Percentiles rank a stretch among this genome's conserved stretches.
These are phyloP conservation scores for Cladorrhinum samala DNA, from an alignment of 495 filamentous ascomycete genomes.

Conservation along the genomic window DNA sequence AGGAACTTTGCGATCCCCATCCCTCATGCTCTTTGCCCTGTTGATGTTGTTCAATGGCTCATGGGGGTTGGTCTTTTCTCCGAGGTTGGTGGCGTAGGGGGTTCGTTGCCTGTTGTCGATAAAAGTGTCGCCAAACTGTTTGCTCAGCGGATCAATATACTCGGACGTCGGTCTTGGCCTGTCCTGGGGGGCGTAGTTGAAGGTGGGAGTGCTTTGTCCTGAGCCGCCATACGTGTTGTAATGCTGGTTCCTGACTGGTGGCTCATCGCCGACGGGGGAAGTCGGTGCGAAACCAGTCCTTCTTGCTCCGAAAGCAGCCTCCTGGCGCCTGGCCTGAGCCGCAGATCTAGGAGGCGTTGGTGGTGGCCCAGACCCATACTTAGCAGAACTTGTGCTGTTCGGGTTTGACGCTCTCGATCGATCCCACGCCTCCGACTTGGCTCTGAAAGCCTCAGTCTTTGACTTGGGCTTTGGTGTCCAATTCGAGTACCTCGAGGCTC, in stretches of 20 bases:
- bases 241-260: conserved; percentile 38
- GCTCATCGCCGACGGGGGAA: conserved; percentile 41
- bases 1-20: conserved; percentile 10
- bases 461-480: conserved; percentile 41
- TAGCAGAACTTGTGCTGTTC: conserved; percentile 9
- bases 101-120: conserved; percentile 54
- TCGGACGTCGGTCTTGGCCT: conserved; percentile 18
- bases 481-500: conserved; percentile 15
- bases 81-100: conserved; percentile 60
- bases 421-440: conserved; percentile 62
- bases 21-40: conserved; percentile 36
- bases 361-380: conserved; percentile 3
- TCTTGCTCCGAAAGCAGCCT: conserved; percentile 41
- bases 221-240: conserved; percentile 25
- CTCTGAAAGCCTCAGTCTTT: conserved; percentile 50
- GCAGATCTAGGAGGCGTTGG: conserved; percentile 34
- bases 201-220: conserved; percentile 19
- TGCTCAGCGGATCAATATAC: conserved; percentile 35
- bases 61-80: conserved; percentile 60
- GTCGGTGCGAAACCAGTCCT: conserved; percentile 33
- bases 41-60: conserved; percentile 32
- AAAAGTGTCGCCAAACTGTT: conserved; percentile 36
- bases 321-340: conserved; percentile 35
- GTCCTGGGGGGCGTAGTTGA: conserved; percentile 28
- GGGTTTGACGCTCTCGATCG: conserved; percentile 46